Conservation (phyloP, 768 basidiomycete species). For the Chalciporus chontae region DNA sequence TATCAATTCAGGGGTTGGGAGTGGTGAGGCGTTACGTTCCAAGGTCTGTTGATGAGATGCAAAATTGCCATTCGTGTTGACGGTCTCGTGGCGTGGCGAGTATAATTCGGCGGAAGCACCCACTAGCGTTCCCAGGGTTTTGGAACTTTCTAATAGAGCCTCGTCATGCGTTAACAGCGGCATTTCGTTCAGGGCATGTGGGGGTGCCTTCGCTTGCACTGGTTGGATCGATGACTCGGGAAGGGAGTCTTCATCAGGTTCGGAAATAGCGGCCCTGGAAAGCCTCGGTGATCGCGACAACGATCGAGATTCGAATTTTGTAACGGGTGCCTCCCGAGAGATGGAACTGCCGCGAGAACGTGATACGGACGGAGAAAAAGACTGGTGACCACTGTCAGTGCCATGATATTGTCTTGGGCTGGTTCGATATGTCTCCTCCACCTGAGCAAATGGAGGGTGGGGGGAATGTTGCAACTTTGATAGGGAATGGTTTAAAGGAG, state of each 20-base stretch:
- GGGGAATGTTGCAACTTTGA: constrained; percentile 21
- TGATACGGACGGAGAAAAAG: constrained; percentile 16
- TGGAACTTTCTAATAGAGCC: constrained; percentile 17
- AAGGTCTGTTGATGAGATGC: constrained; percentile 10
- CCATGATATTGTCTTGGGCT: constrained; percentile 2
- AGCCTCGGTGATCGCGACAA: constrained; percentile 50
- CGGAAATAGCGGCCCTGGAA: constrained; percentile 28
- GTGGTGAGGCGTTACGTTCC: constrained; percentile 13
- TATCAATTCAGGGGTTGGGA: constrained; percentile 5
- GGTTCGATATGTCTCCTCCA: constrained; percentile 4
- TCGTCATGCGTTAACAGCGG: constrained; percentile 9
- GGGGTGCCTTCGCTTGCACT: constrained; percentile 37
- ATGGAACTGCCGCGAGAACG: constrained; percentile 29
- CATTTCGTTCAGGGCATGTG: constrained; percentile 9
- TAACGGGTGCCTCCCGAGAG: constrained; percentile 28
- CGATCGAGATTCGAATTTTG: constrained; percentile 41
- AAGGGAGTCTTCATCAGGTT: constrained; percentile 19
- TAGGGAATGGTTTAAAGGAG: constrained; percentile 1
- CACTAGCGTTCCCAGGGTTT: constrained; percentile 15
- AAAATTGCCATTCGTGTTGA: constrained; percentile 18
- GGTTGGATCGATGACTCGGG: constrained; percentile 17
- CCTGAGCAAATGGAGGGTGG: constrained; percentile 16
- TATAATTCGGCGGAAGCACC: constrained; percentile 13
- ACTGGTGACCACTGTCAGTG: constrained; percentile 13
- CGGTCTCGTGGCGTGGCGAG: constrained; percentile 22